These are phyloP conservation scores for Phytophthora meadii DNA, from an alignment of 352 stramenopile genomes.

Conservation along the genomic window DNA sequence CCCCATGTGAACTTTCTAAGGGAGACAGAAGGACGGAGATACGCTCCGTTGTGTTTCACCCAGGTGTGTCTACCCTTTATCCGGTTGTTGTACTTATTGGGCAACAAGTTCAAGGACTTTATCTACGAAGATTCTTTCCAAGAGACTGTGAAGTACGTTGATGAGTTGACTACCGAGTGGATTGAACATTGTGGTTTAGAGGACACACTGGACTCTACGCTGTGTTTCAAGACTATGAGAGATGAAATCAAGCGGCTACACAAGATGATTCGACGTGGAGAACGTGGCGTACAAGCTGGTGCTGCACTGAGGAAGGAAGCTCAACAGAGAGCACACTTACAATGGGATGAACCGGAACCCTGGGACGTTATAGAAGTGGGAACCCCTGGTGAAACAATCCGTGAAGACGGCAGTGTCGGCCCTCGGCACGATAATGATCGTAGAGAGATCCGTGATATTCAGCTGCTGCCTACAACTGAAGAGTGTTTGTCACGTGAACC, in stretches of 20 bases:
- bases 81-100: constrained; percentile 45
- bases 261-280: constrained; percentile 36
- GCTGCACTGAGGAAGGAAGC: constrained; percentile 13
- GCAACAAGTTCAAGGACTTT: constrained; percentile 57
- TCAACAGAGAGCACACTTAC: background rate
- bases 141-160: constrained; percentile 29
- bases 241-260: constrained; percentile 37
- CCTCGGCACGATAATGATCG: constrained; percentile 53
- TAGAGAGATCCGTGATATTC: constrained; percentile 41
- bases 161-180: constrained; percentile 37
- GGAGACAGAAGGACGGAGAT: constrained; percentile 30
- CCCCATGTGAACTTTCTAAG: constrained; percentile 34
- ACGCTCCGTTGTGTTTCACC: constrained; percentile 47
- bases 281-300: constrained; percentile 21
- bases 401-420: constrained; percentile 33
- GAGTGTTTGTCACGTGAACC: constrained; percentile 38
- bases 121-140: constrained; percentile 47
- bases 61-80: constrained; percentile 49
- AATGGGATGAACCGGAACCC: constrained; percentile 2
- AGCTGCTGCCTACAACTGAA: constrained; percentile 43
- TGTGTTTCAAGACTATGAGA: constrained; percentile 43
- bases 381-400: constrained; percentile 21
- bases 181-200: constrained; percentile 12
- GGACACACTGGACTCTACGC: constrained; percentile 27
- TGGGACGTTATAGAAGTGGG: constrained; percentile 46